Evolutionary conservation across 106 monocot species (phyloP), one percentile per base, ranked within the genome.

Genomic region (Dendrobium chrysotoxum): DNA sequence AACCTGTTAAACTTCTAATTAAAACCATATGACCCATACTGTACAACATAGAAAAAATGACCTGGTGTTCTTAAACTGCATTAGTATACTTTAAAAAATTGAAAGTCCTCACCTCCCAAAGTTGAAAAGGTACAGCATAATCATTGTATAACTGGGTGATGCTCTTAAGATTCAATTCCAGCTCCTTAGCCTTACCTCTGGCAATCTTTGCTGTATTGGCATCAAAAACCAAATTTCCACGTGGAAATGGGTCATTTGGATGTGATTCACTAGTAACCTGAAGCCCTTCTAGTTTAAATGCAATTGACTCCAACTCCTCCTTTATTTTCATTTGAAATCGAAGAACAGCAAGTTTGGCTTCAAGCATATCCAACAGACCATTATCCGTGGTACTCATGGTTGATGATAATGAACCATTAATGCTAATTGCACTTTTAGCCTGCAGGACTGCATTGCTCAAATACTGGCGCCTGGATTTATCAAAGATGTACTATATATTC

Each of bases 91-190:
- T 70, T 70, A 31, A 70, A 31, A 70, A 35, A 70, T 15, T 66
- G 47, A 72, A 78, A 40, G 47, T 28, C 3, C 75, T 72, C 89
- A 98, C 98, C 98, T 99, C 99, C 95, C 95, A 99, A 78, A 95
- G 90, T 47, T 93, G 76, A 90, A 93, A 99, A 15, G 95, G 99
- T 85, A 95, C 88, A 58, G 99, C 93, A 89, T 90, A 99, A 55
- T 99, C 95, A 87, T 99, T 99, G 86, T 99, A 99, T 68, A 99
- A 83, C 44, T 99, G 99, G 82, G 95, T 99, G 75, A 99, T 90
- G 80, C 93, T 95, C 85, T 95, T 99, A 78, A 99, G 79, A 78
- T 99, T 83, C 46, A 89, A 38, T 44, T 91, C 88, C 76, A 99
- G 82, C 80, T 99, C 93, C 67, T 86, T 88, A 55, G 90, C 89